Conservation (phyloP, 768 basidiomycete genomes). For the Gymnopilus junonius region DNA sequence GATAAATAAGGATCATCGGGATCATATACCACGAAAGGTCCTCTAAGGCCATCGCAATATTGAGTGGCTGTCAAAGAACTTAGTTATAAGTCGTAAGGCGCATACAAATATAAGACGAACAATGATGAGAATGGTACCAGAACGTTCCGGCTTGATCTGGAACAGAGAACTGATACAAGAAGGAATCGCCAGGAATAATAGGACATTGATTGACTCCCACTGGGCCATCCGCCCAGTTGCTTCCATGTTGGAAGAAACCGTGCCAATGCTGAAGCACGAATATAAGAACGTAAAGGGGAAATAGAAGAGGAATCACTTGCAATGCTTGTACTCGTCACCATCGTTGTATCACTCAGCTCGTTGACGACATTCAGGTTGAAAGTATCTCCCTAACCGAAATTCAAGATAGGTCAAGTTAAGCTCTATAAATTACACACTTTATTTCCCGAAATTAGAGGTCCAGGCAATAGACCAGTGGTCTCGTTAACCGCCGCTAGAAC, state of each 20-base stretch:
- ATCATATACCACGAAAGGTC: conserved; percentile 32
- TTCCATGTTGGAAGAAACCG: conserved; percentile 40
- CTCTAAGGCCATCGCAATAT: conserved; percentile 63
- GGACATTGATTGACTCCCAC: conserved; percentile 46
- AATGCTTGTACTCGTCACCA: conserved; percentile 42
- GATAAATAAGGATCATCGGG: conserved; percentile 27
- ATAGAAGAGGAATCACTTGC: conserved; percentile 1
- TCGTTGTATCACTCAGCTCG: conserved; percentile 38
- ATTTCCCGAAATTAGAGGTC: conserved; percentile 28
- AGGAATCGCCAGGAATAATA: conserved; percentile 40
- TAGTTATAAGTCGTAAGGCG: neutral
- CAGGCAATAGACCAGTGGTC: conserved; percentile 23
- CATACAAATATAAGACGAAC: conserved; percentile 3
- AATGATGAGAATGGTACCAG: conserved; percentile 50
- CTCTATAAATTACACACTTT: conserved; percentile 19
- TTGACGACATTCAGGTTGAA: conserved; percentile 49
- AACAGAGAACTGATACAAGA: conserved; percentile 25
- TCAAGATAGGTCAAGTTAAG: neutral
- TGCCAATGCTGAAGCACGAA: conserved; percentile 47
- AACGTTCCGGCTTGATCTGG: conserved; percentile 47
- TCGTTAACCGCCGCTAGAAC: conserved; percentile 27
- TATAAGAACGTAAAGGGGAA: neutral
- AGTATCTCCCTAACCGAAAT: conserved; percentile 23
- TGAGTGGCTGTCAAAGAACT: conserved; percentile 40
- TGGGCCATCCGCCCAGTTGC: conserved; percentile 45